phyloP scores from a whole-genome alignment of 2,329 filamentous ascomycete genomes.

The Exophiala viscosa region DNA sequence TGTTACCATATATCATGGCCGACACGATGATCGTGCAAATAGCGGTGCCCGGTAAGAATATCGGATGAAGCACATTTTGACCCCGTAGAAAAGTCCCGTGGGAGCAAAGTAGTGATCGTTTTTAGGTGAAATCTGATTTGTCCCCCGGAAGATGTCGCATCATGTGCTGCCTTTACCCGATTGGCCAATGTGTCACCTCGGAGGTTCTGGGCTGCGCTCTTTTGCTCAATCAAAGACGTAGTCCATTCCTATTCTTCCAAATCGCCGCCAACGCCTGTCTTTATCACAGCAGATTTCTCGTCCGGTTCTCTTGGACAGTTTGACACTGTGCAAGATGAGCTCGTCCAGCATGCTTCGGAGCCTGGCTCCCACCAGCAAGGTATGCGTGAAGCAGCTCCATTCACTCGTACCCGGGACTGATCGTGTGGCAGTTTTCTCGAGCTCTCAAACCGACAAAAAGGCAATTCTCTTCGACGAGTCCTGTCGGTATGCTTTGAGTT shows the following conservation, averaged over 20 bases:
- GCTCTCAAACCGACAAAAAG: conserved; percentile 63
- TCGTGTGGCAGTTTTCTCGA: conserved; percentile 56
- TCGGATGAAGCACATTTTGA: no score
- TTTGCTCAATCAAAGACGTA: no score
- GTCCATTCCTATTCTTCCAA: no score
- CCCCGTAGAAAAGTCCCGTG: no score
- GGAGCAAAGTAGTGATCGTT: no score
- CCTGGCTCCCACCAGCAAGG: conserved; percentile 48
- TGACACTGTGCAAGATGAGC: conserved; percentile 42
- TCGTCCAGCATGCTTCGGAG: conserved; percentile 47
- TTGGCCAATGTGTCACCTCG: neutral
- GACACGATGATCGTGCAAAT: no score
- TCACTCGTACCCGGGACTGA: conserved; percentile 18
- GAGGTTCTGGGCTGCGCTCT: no score
- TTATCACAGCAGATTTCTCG: neutral
- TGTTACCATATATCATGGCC: no score
- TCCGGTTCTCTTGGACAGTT: conserved; percentile 7
- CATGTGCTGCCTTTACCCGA: neutral
- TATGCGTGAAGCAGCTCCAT: conserved; percentile 31
- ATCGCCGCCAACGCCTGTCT: no score
- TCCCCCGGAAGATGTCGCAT: no score
- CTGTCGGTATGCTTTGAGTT: conserved; percentile 60
- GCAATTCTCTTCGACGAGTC: conserved; percentile 81
- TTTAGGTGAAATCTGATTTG: no score
- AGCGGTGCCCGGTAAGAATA: no score